phyloP scores from a whole-genome alignment of 768 basidiomycete species.

The Tephrocybe rancida region DNA sequence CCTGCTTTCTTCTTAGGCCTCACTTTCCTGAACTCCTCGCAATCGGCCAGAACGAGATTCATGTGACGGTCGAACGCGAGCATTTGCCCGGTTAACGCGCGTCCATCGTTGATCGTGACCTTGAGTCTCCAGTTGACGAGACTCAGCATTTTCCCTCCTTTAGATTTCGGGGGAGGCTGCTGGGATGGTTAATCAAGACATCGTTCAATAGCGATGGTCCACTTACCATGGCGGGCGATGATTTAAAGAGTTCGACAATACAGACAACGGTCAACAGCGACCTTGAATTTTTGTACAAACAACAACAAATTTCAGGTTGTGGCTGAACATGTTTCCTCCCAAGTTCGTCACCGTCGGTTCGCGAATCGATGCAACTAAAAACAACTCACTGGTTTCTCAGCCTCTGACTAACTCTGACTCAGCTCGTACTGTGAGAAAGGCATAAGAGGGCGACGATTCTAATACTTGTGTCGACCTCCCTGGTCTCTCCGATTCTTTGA shows the following conservation, averaged over 20 bases:
- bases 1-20: constrained; percentile 91
- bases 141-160: constrained; percentile 97
- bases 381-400: too few species aligned
- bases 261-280: constrained; percentile 6
- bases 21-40: constrained; percentile 95
- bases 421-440: too few species aligned
- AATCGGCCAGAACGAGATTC: constrained; percentile 98
- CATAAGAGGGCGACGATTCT: too few species aligned
- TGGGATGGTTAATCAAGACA: constrained; percentile 15
- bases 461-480: too few species aligned
- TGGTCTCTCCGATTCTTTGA: too few species aligned
- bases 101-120: constrained; percentile 96
- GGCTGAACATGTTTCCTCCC: background rate
- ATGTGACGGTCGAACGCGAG: constrained; percentile 99
- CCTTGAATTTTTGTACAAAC: constrained; percentile 23
- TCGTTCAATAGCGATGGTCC: background rate
- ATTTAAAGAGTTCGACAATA: constrained; percentile 17
- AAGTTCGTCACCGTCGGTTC: too few species aligned
- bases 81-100: constrained; percentile 96
- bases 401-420: too few species aligned
- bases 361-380: too few species aligned
- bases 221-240: constrained; percentile 60
- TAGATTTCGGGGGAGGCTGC: constrained; percentile 95
- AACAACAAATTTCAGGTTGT: constrained; percentile 24
- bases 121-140: constrained; percentile 98